Evolutionary conservation across 192 early-diverging fungal species (phyloP).

Genomic region (Entomortierella chlamydospora): DNA sequence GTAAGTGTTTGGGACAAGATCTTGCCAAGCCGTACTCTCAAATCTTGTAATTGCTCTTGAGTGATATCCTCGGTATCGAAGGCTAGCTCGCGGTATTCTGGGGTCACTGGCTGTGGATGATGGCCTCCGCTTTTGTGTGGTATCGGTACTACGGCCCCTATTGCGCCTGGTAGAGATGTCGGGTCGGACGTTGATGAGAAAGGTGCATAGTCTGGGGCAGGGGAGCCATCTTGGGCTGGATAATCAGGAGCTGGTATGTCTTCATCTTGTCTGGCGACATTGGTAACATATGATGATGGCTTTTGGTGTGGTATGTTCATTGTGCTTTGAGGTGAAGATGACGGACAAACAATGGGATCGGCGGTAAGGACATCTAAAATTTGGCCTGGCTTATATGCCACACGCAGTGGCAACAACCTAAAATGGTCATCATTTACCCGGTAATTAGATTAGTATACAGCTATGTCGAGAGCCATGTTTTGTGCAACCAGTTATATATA

Average conservation of each 20-base stretch:
- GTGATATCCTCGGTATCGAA: slow-evolving; percentile 6
- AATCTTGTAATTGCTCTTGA: not conserved
- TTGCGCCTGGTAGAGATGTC: too few species aligned
- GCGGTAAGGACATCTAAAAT: not conserved
- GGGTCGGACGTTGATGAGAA: too few species aligned
- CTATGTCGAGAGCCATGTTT: too few species aligned
- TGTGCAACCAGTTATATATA: too few species aligned
- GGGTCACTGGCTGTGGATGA: not conserved
- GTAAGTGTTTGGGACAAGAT: not conserved
- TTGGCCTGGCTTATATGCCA: not conserved
- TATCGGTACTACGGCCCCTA: not conserved
- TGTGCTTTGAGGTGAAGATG: not conserved
- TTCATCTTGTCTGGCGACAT: not conserved
- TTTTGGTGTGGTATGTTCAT: not conserved
- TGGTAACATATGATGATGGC: not conserved
- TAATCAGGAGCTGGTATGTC: too few species aligned
- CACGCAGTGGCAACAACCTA: not conserved
- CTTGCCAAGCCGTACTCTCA: not conserved
- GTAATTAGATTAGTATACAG: too few species aligned
- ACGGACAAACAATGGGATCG: not conserved
- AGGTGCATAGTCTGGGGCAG: not conserved
- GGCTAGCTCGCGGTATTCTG: not conserved
- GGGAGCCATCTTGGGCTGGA: not conserved
- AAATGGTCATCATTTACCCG: too few species aligned
- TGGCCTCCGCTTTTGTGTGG: not conserved